Evolutionary conservation across 345 rosid genomes (phyloP), one percentile per base, ranked within the genome.

Genomic region (Eucalyptus victrix): DNA sequence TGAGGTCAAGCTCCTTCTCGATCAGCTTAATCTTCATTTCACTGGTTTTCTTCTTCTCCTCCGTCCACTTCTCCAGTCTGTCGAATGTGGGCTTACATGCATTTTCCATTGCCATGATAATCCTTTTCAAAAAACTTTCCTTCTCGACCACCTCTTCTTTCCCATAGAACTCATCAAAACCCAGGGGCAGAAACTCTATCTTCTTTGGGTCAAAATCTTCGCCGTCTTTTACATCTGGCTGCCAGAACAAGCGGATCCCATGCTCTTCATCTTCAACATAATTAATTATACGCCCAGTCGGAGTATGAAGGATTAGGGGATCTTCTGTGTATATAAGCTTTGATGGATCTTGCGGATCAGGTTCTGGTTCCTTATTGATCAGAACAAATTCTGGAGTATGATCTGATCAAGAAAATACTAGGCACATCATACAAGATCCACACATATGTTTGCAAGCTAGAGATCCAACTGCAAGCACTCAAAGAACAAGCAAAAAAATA

Each of bases 151-250:
- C 90, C 83, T 87, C 94, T 87, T 95, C 95, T 89, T 86, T 80
- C 92, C 98, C 99, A 86, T 93, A 97, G 91, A 96, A 97, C 88
- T 97, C 99, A 49, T 97, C 99, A 86, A 92, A 96, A 89, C 98
- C 99, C n/a, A 96, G 95, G 51, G 98, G 99, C 89, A 97, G 95
- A 88, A 96, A 97, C 93, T 94, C 92, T 69, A 90, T 93, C 91
- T 96, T 95, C 72, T 90, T 86, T 5, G 94, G 94, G 92, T 97
- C 98, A 49, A 93, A 88, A 28, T 95, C 97, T 91, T 97, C 98
- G 58, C 96, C 99, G 28, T 94, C 97, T 91, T 96, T 89, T 86
- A 96, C 50, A 91, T 93, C 93, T 32, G 98, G 99, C 93, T 97
- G 99, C 99, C 97, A 96, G 94, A 96, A 96, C 88, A 96, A 92